Evolutionary conservation across 441 rosid species (phyloP), one percentile per base, ranked within the genome.

Genomic region (Euphorbia celastroides): DNA sequence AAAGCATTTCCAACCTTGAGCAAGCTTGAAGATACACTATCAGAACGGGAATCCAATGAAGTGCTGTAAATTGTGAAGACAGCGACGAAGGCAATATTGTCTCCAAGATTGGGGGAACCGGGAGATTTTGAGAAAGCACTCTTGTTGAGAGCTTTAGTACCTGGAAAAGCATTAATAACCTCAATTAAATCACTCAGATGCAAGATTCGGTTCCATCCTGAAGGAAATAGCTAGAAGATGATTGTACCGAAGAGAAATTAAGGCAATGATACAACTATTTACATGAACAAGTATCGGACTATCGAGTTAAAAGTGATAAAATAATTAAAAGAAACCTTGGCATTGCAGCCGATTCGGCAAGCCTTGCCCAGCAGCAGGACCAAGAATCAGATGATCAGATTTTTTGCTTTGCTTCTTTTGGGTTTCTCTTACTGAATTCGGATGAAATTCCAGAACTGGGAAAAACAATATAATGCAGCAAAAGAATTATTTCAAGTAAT

Each of bases 321-420:
- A n/a, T n/a, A n/a, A n/a, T n/a, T n/a, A n/a, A n/a, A n/a, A n/a
- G n/a, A n/a, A n/a, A n/a, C n/a, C n/a, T n/a, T n/a, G n/a, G n/a
- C n/a, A n/a, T n/a, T 92, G 96, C 73, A 92, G 79, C 32, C 97
- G 96, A 70, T 92, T 77, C 2, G 82, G 82, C 66, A 87, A 82
- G 77, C 97, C 97, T 77, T 80, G 79, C 46, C 97, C 99, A 62
- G 98, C 87, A 19, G 81, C 81, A 34, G 84, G 84, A 6, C 84
- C 98, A 55, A 92, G 79, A 63, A 94, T 82, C 58, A 92, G 72
- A 72, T 87, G 98, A 70, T 90, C 93, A 44, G 78, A 76, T 72
- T 94, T 88, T 70, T 75, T 79, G 62, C 68, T 79, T 30, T 41
- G 79, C 57, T 70, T 76, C 75, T 72, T 83, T 28, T 60, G 75